Conservation (phyloP, 2,329 filamentous ascomycete genomes). For the Iodosphaeria phyllophila region DNA sequence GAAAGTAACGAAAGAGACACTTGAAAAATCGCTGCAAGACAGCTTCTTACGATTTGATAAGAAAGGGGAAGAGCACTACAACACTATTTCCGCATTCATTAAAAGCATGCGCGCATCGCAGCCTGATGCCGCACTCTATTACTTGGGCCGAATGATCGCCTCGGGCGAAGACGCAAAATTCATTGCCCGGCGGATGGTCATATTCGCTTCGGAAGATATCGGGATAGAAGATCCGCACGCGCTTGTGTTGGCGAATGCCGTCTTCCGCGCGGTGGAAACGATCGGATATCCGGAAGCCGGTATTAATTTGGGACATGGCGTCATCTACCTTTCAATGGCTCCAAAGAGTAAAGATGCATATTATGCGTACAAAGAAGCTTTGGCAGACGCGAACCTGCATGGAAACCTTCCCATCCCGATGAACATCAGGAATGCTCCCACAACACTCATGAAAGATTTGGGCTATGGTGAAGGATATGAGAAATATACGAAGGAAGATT, state of each 20-base stretch:
- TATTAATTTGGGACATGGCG: slow-evolving; percentile 77
- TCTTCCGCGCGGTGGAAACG: slow-evolving; percentile 77
- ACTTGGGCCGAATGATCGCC: slow-evolving; percentile 87
- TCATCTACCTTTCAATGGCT: slow-evolving; percentile 62
- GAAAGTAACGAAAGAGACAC: too few species aligned
- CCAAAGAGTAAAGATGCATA: slow-evolving; percentile 82
- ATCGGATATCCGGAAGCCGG: slow-evolving; percentile 90
- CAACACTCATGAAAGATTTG: slow-evolving; percentile 78
- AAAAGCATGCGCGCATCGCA: slow-evolving; percentile 84
- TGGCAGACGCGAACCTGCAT: slow-evolving; percentile 70
- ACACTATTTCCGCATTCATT: slow-evolving; percentile 93
- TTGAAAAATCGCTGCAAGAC: too few species aligned
- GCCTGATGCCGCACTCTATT: slow-evolving; percentile 79
- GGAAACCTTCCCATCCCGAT: slow-evolving; percentile 66
- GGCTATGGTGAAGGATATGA: slow-evolving; percentile 88
- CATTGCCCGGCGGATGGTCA: slow-evolving; percentile 80
- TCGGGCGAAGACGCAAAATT: slow-evolving; percentile 88
- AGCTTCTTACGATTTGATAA: too few species aligned
- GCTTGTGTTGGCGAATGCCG: slow-evolving; percentile 65
- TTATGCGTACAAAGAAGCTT: slow-evolving; percentile 52
- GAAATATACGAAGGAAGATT: too few species aligned
- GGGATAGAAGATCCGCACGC: slow-evolving; percentile 76
- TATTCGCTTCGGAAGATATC: slow-evolving; percentile 87
- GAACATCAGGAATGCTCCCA: slow-evolving; percentile 83
- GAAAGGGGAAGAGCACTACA: slow-evolving; percentile 51